Evolutionary conservation across 495 filamentous ascomycete genomes (phyloP), one percentile per base, ranked within the genome.

Genomic region (Penicillium bialowiezense): DNA sequence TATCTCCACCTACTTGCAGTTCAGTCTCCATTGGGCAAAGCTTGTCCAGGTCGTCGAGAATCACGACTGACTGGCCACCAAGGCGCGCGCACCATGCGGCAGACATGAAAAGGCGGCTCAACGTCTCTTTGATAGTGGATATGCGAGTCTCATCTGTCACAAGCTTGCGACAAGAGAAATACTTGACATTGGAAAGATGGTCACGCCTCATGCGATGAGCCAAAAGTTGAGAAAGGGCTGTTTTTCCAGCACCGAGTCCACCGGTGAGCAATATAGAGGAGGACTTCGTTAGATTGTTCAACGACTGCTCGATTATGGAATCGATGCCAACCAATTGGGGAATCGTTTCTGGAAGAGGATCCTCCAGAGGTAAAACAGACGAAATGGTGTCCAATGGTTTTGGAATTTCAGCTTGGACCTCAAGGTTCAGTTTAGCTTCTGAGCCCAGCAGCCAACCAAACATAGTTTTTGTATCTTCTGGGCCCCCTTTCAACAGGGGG

Each of bases 21-120:
- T 97, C 93, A 0, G 90, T 96, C 68, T 97, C 93, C 1, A 82
- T 84, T 0, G 92, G 91, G 62, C 93, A 97, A 8, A 98, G 72
- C 51, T 86, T 87, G 63, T 98, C 95, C 8, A 98, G 74, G 52
- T 98, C 93, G 59, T 98, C 93, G 3, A 98, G 73, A 33, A 98
- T 81, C 12, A 98, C 84, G 4, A 97, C 56, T 0, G 91, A 78
- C 49, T 81, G 84, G 5, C 93, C 91, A 33, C 89, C 91, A 9
- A 90, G 79, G 40, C 90, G 79, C 24, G 91, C 86, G 47, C 86
- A 90, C 91, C 92, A 98, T 33, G 85, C 83, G 12, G 95, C 93
- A 29, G 81, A 76, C 74, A 91, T 90, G 58, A 98, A 97, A 13
- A 92, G 69, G 12, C 88, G 78, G 37, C 78, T 86, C 3, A 97